phyloP scores from a whole-genome alignment of 1,284 basidiomycete genomes.

The Ceratobasidium sp. region DNA sequence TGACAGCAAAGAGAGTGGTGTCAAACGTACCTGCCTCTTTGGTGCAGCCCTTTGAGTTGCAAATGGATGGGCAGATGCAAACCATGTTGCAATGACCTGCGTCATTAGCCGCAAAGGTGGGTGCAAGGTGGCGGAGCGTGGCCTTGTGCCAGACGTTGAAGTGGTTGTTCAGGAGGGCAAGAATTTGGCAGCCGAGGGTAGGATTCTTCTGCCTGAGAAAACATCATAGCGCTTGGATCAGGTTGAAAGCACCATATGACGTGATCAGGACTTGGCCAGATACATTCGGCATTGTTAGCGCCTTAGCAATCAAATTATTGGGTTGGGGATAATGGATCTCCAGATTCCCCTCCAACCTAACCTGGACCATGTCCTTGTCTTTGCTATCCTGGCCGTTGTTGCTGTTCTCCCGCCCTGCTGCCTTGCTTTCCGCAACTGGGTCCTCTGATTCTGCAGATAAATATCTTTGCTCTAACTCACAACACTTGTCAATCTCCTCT shows the following conservation, averaged over 20 bases:
- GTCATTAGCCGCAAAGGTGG: not conserved
- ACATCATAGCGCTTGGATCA: not conserved
- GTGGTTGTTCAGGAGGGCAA: not conserved
- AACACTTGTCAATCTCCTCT: too few relatives aligned
- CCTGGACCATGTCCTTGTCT: not conserved
- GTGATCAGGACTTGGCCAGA: not conserved
- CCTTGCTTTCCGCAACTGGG: too few relatives aligned
- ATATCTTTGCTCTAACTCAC: too few relatives aligned
- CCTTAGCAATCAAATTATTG: not conserved
- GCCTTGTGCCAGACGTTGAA: constrained; percentile 32
- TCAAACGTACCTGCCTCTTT: not conserved
- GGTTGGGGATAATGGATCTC: constrained; percentile 2
- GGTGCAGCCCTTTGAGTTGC: not conserved
- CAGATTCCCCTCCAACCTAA: too few relatives aligned
- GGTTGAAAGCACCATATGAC: not conserved
- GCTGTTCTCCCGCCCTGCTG: not conserved
- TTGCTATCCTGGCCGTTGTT: not conserved
- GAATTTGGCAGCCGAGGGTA: not conserved
- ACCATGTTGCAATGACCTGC: constrained; percentile 9
- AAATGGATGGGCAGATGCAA: not conserved
- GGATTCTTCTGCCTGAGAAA: not conserved
- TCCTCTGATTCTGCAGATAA: too few relatives aligned
- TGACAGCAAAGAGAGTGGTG: constrained; percentile 1
- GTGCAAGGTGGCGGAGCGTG: not conserved
- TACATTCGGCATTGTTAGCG: not conserved